phyloP scores from a whole-genome alignment of 2,329 filamentous ascomycete genomes.

The Claviceps maximensis region DNA sequence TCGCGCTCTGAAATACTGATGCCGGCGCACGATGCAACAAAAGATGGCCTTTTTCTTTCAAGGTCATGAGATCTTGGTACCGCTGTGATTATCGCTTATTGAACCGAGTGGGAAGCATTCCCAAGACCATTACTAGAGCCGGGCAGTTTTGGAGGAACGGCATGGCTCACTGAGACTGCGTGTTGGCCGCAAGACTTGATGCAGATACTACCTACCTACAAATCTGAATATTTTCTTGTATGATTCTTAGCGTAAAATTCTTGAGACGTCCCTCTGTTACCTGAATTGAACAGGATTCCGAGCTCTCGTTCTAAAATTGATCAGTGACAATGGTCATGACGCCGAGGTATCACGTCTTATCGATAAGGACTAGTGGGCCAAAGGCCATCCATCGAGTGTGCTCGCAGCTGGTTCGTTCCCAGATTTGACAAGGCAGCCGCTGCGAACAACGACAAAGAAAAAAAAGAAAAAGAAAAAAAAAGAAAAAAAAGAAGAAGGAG shows the following conservation, averaged over 20 bases:
- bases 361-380: background rate
- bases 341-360: background rate
- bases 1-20: background rate
- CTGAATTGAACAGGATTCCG: too few species aligned
- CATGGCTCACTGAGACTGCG: too few species aligned
- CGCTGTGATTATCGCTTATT: background rate
- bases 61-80: too few species aligned
- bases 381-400: too few species aligned
- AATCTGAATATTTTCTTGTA: background rate
- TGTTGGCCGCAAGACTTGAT: too few species aligned
- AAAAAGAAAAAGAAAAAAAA: background rate
- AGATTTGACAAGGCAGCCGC: background rate
- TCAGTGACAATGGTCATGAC: background rate
- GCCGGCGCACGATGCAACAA: background rate
- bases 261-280: too few species aligned
- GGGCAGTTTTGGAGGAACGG: background rate
- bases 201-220: background rate
- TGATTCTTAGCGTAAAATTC: too few species aligned
- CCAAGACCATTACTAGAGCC: background rate
- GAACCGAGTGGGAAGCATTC: background rate
- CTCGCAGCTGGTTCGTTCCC: background rate
- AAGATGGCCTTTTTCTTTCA: background rate
- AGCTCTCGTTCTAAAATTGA: background rate
- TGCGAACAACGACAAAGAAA: background rate
- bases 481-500: background rate